These are phyloP conservation scores for Russula ochroleuca DNA, from an alignment of 768 basidiomycete genomes.

Conservation along the genomic window DNA sequence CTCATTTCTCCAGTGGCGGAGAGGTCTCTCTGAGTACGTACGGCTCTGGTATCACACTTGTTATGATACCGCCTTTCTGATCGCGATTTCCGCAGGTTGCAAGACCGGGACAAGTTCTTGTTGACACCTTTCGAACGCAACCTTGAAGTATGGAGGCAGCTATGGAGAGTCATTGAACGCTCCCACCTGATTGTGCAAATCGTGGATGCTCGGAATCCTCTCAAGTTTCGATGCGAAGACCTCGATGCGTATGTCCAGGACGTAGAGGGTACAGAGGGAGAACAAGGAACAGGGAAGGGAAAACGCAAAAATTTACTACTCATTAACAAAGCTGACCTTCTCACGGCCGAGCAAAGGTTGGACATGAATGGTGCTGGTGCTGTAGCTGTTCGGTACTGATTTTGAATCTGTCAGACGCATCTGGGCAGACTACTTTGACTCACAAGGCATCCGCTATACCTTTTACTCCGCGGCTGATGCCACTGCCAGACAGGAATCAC, in stretches of 20 bases:
- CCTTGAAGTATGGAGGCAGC: slow-evolving; percentile 95
- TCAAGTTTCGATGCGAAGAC: slow-evolving; percentile 89
- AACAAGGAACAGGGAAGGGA: slow-evolving; percentile 69
- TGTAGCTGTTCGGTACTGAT: slow-evolving; percentile 1
- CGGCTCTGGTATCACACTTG: background rate
- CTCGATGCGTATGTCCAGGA: slow-evolving; percentile 82
- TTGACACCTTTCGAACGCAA: slow-evolving; percentile 97
- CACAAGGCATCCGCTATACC: slow-evolving; percentile 68
- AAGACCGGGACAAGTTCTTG: slow-evolving; percentile 82
- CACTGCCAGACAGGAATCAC: slow-evolving; percentile 73
- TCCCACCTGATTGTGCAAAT: slow-evolving; percentile 95
- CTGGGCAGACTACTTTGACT: slow-evolving; percentile 93
- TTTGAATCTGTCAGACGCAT: slow-evolving; percentile 44
- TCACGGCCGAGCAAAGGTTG: slow-evolving; percentile 83
- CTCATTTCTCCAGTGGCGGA: slow-evolving; percentile 89
- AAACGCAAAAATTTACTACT: slow-evolving; percentile 73
- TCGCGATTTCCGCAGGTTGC: slow-evolving; percentile 49
- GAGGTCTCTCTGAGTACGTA: slow-evolving; percentile 83
- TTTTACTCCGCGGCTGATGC: slow-evolving; percentile 94
- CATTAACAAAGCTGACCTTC: slow-evolving; percentile 93
- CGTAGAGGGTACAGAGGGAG: slow-evolving; percentile 77
- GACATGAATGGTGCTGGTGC: background rate
- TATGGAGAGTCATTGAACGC: slow-evolving; percentile 95
- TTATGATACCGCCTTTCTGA: background rate
- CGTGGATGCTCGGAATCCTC: slow-evolving; percentile 92